Conservation (phyloP, 202 grass and related monocot species). For the Dendrocalamus latiflorus region DNA sequence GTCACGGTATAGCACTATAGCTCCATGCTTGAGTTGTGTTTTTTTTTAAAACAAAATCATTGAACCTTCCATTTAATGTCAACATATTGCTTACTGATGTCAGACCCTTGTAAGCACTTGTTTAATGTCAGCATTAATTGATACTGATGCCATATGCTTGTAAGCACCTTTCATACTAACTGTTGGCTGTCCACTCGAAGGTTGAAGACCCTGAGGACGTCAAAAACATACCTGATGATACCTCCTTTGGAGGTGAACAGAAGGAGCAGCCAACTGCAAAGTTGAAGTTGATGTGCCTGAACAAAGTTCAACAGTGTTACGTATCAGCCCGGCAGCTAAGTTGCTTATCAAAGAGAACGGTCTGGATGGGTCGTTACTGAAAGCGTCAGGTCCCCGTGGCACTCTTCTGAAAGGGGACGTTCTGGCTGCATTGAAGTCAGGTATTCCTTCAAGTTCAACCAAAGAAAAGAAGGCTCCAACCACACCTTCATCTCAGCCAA, state of each 20-base stretch:
- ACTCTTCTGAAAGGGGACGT: conserved; percentile 97
- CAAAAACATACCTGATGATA: conserved; percentile 69
- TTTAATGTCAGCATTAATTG: neutral
- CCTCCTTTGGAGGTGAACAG: conserved; percentile 49
- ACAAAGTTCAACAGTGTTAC: conserved; percentile 45
- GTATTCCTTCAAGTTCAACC: conserved; percentile 31
- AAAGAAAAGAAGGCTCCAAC: conserved; percentile 47
- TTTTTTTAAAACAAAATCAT: neutral
- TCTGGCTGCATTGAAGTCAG: conserved; percentile 70
- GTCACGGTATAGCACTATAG: conserved; percentile 56
- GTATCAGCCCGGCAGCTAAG: conserved; percentile 86
- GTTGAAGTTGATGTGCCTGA: conserved; percentile 34
- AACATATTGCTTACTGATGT: too few relatives aligned
- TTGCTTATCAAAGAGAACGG: conserved; percentile 79
- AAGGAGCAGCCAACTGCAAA: conserved; percentile 50
- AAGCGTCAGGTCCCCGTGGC: conserved; percentile 83
- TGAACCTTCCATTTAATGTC: conserved; percentile 11
- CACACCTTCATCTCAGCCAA: conserved; percentile 34
- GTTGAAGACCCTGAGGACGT: conserved; percentile 82
- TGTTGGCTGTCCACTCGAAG: conserved; percentile 37
- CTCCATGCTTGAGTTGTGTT: conserved; percentile 18
- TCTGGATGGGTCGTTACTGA: conserved; percentile 62
- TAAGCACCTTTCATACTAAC: conserved; percentile 13
- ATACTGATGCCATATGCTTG: neutral
- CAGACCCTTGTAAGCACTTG: conserved; percentile 7